These are phyloP conservation scores for Coemansia sp. DNA, from an alignment of 192 early-diverging fungal species.

Conservation along the genomic window DNA sequence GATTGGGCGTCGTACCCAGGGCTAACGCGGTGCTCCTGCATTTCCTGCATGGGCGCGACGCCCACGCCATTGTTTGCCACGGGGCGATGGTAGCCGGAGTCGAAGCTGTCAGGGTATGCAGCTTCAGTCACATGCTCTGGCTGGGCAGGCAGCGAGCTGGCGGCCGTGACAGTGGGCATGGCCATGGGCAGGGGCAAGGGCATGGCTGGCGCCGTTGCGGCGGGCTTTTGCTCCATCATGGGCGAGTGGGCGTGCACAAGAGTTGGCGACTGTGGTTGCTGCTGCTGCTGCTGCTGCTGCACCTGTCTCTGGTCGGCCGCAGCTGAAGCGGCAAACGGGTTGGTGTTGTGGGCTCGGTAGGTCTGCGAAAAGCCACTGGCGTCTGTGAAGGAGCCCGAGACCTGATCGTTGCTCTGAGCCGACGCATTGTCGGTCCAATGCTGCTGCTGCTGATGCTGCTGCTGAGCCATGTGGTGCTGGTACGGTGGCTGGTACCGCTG, in stretches of 20 bases:
- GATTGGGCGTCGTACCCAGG: constrained; percentile 7
- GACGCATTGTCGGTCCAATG: constrained; percentile 29
- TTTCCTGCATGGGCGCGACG: constrained; percentile 29
- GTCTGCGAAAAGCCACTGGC: constrained; percentile 42
- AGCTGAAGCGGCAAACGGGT: constrained; percentile 11
- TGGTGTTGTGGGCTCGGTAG: constrained; percentile 18
- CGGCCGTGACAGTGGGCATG: constrained; percentile 8
- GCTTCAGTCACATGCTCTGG: constrained; percentile 30
- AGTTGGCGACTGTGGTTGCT: constrained; percentile 34
- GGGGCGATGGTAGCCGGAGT: constrained; percentile 15
- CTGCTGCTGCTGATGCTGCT: constrained; percentile 15
- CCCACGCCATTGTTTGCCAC: constrained; percentile 10
- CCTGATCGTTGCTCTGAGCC: constrained; percentile 42
- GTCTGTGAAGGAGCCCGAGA: constrained; percentile 40
- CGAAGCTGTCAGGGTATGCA: constrained; percentile 14
- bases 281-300: constrained; percentile 5
- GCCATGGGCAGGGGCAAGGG: background rate
- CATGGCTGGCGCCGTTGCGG: constrained; percentile 2
- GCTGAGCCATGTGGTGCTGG: constrained; percentile 12
- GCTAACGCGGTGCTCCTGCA: constrained; percentile 38
- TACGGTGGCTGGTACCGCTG: constrained; percentile 16
- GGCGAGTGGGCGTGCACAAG: constrained; percentile 23
- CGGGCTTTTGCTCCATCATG: constrained; percentile 24
- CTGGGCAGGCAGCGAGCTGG: constrained; percentile 11
- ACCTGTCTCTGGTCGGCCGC: constrained; percentile 9